These are phyloP conservation scores for Fusarium continuum DNA, from an alignment of 2,329 filamentous ascomycete species.

Conservation along the genomic window DNA sequence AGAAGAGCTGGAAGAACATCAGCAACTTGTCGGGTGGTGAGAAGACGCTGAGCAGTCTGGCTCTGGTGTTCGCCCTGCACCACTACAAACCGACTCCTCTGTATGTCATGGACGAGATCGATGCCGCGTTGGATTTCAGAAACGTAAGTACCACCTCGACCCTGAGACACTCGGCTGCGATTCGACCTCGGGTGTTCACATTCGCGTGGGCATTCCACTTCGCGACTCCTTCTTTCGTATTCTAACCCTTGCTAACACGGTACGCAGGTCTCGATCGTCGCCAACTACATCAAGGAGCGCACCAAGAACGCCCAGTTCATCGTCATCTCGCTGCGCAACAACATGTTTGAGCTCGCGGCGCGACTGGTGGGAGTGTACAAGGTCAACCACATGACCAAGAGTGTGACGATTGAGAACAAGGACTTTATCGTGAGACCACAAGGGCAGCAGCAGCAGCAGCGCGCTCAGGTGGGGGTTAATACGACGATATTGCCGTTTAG, in stretches of 20 bases:
- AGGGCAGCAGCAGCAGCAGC: conserved; percentile 48
- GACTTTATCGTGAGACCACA: conserved; percentile 70
- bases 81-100: conserved; percentile 97
- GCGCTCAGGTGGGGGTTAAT: conserved; percentile 40
- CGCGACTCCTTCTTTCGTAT: conserved; percentile 13
- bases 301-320: conserved; percentile 99
- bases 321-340: conserved; percentile 96
- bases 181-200: conserved; percentile 12
- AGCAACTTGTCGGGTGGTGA: conserved; percentile 94
- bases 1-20: conserved; percentile 99
- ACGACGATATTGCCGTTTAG: conserved; percentile 51
- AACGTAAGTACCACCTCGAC: conserved; percentile 73
- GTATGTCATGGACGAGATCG: conserved; percentile 99
- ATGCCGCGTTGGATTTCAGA: conserved; percentile 95
- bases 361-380: conserved; percentile 98
- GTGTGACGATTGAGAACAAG: conserved; percentile 85
- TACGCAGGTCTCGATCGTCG: conserved; percentile 88
- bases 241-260: conserved; percentile 31
- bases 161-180: conserved; percentile 41
- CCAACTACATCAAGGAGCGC: conserved; percentile 98
- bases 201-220: conserved; percentile 28
- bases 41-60: conserved; percentile 93
- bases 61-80: conserved; percentile 96
- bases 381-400: conserved; percentile 98
- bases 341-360: conserved; percentile 99